Evolutionary conservation across 1,284 basidiomycete genomes (phyloP).

Genomic region (Cystobasidium slooffiae): DNA sequence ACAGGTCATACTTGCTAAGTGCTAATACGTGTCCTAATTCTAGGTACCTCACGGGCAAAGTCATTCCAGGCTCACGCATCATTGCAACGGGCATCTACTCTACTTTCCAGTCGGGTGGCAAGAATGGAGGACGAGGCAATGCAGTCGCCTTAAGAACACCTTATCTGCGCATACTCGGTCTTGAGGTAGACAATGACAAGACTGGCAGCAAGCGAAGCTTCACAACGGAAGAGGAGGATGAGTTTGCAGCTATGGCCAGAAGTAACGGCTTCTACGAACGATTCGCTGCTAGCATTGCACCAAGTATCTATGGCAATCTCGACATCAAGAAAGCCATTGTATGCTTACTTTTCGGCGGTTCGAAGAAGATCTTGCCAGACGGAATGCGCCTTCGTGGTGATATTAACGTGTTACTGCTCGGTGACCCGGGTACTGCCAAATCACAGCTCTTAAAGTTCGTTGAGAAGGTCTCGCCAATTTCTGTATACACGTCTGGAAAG

Average conservation of each 20-base stretch:
- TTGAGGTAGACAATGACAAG: slow-evolving; percentile 79
- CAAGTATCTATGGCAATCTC: slow-evolving; percentile 93
- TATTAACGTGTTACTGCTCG: slow-evolving; percentile 94
- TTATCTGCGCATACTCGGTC: slow-evolving; percentile 89
- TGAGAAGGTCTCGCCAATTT: slow-evolving; percentile 96
- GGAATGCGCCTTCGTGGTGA: slow-evolving; percentile 97
- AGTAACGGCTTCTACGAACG: slow-evolving; percentile 90
- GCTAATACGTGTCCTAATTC: background rate
- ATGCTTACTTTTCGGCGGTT: slow-evolving; percentile 93
- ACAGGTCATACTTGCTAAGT: background rate
- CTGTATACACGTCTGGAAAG: slow-evolving; percentile 97
- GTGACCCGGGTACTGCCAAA: slow-evolving; percentile 98
- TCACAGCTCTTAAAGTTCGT: slow-evolving; percentile 97
- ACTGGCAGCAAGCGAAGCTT: slow-evolving; percentile 72
- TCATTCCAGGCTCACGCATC: slow-evolving; percentile 91
- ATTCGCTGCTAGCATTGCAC: slow-evolving; percentile 91
- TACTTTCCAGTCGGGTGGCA: slow-evolving; percentile 79
- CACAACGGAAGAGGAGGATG: slow-evolving; percentile 94
- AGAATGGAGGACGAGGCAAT: slow-evolving; percentile 67
- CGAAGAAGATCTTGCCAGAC: slow-evolving; percentile 97
- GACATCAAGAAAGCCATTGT: slow-evolving; percentile 99
- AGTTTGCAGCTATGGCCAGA: slow-evolving; percentile 77
- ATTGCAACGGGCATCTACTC: slow-evolving; percentile 97
- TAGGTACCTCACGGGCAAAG: slow-evolving; percentile 79
- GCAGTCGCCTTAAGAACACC: slow-evolving; percentile 87